These are phyloP conservation scores for Cajanus cajan DNA, from an alignment of 306 rosid genomes.

Conservation along the genomic window DNA sequence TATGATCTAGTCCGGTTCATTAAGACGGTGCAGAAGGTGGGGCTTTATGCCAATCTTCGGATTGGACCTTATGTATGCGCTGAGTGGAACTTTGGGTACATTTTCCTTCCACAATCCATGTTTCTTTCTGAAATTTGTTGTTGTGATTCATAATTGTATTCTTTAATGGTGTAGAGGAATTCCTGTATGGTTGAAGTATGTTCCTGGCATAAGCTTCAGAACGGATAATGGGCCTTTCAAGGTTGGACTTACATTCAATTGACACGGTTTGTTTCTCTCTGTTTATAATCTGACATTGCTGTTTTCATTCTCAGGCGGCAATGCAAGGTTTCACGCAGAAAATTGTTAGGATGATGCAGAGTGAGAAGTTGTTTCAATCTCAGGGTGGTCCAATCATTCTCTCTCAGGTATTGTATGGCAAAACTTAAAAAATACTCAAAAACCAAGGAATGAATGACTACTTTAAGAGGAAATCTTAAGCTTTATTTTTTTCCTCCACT, in stretches of 20 bases:
- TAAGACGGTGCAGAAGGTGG: conserved; percentile 82
- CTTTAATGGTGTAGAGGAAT: conserved; percentile 61
- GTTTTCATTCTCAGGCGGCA: conserved; percentile 54
- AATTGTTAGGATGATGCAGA: conserved; percentile 89
- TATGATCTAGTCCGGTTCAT: conserved; percentile 84
- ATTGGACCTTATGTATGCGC: conserved; percentile 98
- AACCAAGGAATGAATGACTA: not conserved
- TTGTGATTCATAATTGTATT: conserved; percentile 36
- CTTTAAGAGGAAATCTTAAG: not conserved
- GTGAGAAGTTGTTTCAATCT: conserved; percentile 77
- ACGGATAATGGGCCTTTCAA: conserved; percentile 90
- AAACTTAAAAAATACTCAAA: conserved; percentile 7
- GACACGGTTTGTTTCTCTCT: conserved; percentile 10
- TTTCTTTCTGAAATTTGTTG: not conserved
- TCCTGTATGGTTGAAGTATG: conserved; percentile 97
- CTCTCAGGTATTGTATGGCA: conserved; percentile 64
- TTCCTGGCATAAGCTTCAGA: conserved; percentile 94
- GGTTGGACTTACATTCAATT: conserved; percentile 45
- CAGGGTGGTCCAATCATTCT: conserved; percentile 97
- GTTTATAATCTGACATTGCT: not conserved
- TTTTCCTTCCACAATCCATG: not conserved
- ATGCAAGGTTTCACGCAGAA: conserved; percentile 90
- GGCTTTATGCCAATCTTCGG: conserved; percentile 91
- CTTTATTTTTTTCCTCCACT: not conserved
- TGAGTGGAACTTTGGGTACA: conserved; percentile 97